Percentiles rank a stretch among this genome's conserved stretches.
These are phyloP conservation scores for Acanthamoeba divionensis DNA, from an alignment of 208 protist species.

Conservation along the genomic window DNA sequence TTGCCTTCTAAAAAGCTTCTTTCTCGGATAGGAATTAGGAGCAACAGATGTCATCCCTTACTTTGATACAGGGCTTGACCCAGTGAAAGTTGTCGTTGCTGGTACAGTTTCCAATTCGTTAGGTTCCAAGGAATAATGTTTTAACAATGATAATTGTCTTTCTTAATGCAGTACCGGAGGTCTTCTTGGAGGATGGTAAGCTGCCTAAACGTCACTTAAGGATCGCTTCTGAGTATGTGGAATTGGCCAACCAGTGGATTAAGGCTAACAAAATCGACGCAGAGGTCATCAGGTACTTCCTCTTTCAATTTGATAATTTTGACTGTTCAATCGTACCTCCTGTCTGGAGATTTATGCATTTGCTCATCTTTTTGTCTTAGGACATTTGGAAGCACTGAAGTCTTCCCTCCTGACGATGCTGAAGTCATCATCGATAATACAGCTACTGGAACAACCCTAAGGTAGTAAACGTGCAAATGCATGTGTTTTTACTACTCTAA, in stretches of 20 bases:
- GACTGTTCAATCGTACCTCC: no score
- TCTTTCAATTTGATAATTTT: no score
- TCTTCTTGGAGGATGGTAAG: conserved; percentile 12
- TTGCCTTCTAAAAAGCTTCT: background rate
- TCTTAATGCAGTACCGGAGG: background rate
- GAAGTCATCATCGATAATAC: conserved; percentile 62
- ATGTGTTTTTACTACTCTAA: background rate
- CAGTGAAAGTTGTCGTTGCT: conserved; percentile 49
- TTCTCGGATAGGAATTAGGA: background rate
- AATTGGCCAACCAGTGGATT: conserved; percentile 50
- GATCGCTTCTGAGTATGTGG: conserved; percentile 57
- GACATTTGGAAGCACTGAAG: conserved; percentile 48
- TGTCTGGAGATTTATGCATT: background rate
- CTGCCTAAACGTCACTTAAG: conserved; percentile 52
- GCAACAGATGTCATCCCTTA: conserved; percentile 28
- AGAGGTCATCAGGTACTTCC: background rate
- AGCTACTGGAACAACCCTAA: conserved; percentile 57
- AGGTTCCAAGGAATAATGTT: no score
- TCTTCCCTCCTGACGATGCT: conserved; percentile 58
- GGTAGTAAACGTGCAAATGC: background rate
- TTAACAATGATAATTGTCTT: no score
- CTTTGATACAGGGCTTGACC: conserved; percentile 50
- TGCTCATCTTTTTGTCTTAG: background rate
- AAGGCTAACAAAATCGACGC: conserved; percentile 41
- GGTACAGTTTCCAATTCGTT: background rate